Evolutionary conservation across 768 basidiomycete genomes (phyloP).

Genomic region (Nidula microcarpa): DNA sequence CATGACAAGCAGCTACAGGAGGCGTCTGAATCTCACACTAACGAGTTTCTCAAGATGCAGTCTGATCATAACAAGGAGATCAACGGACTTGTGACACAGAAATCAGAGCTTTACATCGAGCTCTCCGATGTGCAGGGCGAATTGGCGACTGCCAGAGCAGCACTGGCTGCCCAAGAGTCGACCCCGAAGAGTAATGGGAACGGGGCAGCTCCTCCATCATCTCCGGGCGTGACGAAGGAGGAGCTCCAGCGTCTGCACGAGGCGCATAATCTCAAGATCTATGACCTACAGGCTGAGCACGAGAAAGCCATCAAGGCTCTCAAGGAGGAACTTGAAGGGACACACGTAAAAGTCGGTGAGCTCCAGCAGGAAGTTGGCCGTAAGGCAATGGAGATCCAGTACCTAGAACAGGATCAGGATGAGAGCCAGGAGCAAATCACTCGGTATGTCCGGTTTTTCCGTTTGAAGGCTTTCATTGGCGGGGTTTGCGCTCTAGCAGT

Average conservation of each 20-base stretch:
- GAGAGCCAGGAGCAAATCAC: slow-evolving; percentile 73
- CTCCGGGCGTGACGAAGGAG: slow-evolving; percentile 63
- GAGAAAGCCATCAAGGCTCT: slow-evolving; percentile 52
- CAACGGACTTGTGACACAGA: slow-evolving; percentile 49
- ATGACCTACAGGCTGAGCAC: slow-evolving; percentile 69
- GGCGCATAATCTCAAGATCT: slow-evolving; percentile 79
- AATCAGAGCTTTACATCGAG: slow-evolving; percentile 55
- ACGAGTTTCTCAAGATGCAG: slow-evolving; percentile 65
- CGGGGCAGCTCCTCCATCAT: slow-evolving; percentile 30
- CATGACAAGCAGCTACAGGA: slow-evolving; percentile 76
- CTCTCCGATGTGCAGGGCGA: slow-evolving; percentile 81
- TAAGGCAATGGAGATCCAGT: slow-evolving; percentile 80
- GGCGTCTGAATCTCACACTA: slow-evolving; percentile 62
- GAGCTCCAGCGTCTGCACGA: slow-evolving; percentile 77
- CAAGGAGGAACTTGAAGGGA: slow-evolving; percentile 54
- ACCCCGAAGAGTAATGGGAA: slow-evolving; percentile 57
- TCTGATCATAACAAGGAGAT: slow-evolving; percentile 61
- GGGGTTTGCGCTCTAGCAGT: slow-evolving; percentile 50
- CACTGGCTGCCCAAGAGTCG: slow-evolving; percentile 42
- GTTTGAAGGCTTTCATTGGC: slow-evolving; percentile 53
- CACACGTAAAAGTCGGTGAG: slow-evolving; percentile 45
- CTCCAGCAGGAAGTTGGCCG: slow-evolving; percentile 58
- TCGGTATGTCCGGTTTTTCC: slow-evolving; percentile 69
- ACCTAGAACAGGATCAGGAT: slow-evolving; percentile 76
- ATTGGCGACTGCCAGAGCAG: slow-evolving; percentile 59